A percentile compares a stretch with the other conserved stretches of the same genome.
Evolutionary conservation across 306 rosid species (phyloP).

Genomic region (Pterocarpus macrocarpus): DNA sequence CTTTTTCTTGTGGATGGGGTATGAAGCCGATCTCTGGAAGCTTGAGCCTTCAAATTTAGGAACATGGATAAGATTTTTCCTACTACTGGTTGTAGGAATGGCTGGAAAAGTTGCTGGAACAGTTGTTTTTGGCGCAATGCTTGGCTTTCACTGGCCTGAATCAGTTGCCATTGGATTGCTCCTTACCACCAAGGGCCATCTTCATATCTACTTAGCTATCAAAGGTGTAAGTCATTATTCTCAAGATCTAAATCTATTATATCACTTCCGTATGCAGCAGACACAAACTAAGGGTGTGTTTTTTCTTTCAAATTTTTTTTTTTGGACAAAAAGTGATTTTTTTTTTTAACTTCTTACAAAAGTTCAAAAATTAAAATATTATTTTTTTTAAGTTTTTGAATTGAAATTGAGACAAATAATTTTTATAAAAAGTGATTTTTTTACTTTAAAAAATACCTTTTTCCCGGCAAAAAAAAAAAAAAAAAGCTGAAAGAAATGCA

Average conservation of each 20-base stretch:
- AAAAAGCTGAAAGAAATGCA: too few relatives aligned
- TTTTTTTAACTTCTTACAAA: too few relatives aligned
- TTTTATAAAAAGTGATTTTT: too few relatives aligned
- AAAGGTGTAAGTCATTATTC: conserved; percentile 55
- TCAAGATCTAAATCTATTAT: background rate
- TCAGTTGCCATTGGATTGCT: conserved; percentile 84
- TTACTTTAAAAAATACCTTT: too few relatives aligned
- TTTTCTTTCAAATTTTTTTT: too few relatives aligned
- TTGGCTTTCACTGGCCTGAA: conserved; percentile 85
- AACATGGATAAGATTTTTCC: conserved; percentile 65
- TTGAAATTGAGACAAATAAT: too few relatives aligned
- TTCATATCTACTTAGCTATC: conserved; percentile 76
- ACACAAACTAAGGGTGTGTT: background rate
- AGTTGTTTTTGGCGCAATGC: conserved; percentile 59
- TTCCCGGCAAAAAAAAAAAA: too few relatives aligned
- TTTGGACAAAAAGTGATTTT: too few relatives aligned
- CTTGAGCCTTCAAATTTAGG: conserved; percentile 34
- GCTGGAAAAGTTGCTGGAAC: conserved; percentile 72
- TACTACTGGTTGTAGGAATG: conserved; percentile 51
- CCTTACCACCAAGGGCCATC: conserved; percentile 81
- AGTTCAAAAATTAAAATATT: too few relatives aligned
- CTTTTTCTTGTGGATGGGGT: conserved; percentile 92
- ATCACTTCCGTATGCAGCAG: background rate
- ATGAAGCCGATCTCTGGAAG: conserved; percentile 51
- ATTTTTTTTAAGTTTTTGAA: too few relatives aligned